Percentiles rank a stretch among this genome's conserved stretches.
These are phyloP conservation scores for Aeminium ludgeri DNA, from an alignment of 495 filamentous ascomycete species.

Conservation along the genomic window DNA sequence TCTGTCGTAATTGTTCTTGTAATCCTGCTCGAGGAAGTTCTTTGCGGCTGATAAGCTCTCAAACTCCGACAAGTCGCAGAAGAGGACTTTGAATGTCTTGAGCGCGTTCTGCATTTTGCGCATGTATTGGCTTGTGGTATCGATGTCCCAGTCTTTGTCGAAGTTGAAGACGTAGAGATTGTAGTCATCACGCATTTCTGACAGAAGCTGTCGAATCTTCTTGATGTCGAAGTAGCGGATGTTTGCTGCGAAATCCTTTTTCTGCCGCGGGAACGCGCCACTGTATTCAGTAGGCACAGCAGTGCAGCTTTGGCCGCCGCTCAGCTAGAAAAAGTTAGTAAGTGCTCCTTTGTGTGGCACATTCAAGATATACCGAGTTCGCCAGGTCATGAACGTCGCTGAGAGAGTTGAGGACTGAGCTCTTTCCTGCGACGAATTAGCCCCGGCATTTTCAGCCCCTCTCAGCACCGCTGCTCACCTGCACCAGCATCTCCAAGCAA, in stretches of 20 bases:
- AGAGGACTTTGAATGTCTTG: conserved; percentile 1
- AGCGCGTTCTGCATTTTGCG: not conserved
- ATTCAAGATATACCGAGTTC: conserved; percentile 1
- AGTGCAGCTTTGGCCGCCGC: conserved; percentile 4
- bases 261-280: not conserved
- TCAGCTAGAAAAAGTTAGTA: conserved; percentile 3
- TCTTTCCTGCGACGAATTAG: conserved; percentile 5
- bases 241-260: conserved; percentile 1
- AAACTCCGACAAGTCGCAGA: not conserved
- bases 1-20: not conserved
- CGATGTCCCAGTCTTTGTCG: conserved; percentile 1
- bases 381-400: conserved; percentile 8
- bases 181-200: not conserved
- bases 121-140: not conserved
- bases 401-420: conserved; percentile 5
- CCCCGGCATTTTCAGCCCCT: too few species aligned
- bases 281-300: conserved; percentile 4
- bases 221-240: conserved; percentile 4
- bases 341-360: not conserved
- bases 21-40: not conserved
- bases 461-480: not conserved
- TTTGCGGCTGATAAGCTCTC: not conserved
- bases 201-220: not conserved
- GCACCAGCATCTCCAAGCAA: conserved; percentile 6
- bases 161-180: not conserved